Evolutionary conservation across 2,329 filamentous ascomycete species (phyloP), one percentile per base, ranked within the genome.

Genomic region (Zalaria sp.): DNA sequence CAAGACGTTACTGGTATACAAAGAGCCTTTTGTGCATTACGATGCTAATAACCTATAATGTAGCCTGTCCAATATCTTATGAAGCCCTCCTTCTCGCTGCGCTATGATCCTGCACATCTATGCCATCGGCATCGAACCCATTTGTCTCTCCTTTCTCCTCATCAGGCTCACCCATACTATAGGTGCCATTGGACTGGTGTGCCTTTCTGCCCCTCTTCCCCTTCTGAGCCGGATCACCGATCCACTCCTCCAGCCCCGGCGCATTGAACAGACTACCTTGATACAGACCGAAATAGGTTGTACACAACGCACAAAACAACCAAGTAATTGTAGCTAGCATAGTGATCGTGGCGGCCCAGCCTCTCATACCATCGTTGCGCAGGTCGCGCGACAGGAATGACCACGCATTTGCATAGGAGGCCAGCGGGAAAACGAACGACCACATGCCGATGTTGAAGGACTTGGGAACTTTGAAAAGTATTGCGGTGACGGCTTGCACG

Each of bases 391-490:
- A 46, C 25, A 54, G 27, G 25, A 34, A 40, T 31, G 41, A 40
- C 40, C 43, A 49, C 6, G 49, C 47, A 38, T 51, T 52, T 10
- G 48, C 42, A 39, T 54, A 54, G 1, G 46, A 44, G 26, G 46
- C 52, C 34, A 43, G 43, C 7, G 52, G 52, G 39, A 54, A 54
- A 11, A 51, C 48, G 27, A 51, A 46, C 27, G 45, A 45, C 51
- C 52, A 54, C 25, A 51, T 45, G 25, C 49, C 49, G 9, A 53
- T 44, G 37, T 52, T 52, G 44, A 52, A 52, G 8, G 31, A 11
- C 34, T 48, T 49, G 5, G 50, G 51, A 7, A 41, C 10, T 8
- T 32, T 35, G 28, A 31, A 35, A 5, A 51, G 34, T 25, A 53
- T 29, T 9, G 45, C 34, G 11, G 28, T 31, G n/a, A 44, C 32